These are phyloP conservation scores for Cercophora newfieldiana DNA, from an alignment of 495 filamentous ascomycete species.

Conservation along the genomic window DNA sequence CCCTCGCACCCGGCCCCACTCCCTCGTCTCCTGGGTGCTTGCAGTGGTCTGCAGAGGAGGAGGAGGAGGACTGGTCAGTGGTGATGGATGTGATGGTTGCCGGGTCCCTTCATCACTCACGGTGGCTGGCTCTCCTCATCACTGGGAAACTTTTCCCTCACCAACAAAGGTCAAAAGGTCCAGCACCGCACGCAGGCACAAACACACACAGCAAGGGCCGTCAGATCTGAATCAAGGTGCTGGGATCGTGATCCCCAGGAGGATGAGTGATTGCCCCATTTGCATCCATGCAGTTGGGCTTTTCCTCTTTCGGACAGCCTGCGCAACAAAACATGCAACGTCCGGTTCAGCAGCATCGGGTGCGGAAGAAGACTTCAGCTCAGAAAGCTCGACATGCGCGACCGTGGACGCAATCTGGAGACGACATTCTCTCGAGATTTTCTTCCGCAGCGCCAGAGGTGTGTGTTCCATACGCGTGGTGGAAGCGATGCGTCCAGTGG, in stretches of 20 bases:
- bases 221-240: background rate
- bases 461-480: no score
- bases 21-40: background rate
- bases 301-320: background rate
- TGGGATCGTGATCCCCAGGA: background rate
- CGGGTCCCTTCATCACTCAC: background rate
- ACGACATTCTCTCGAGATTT: no score
- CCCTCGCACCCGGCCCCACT: background rate
- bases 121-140: background rate
- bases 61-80: no score
- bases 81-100: background rate
- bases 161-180: background rate
- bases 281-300: background rate
- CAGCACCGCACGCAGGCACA: no score
- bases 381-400: background rate
- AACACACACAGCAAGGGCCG: background rate
- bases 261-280: background rate
- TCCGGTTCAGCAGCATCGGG: background rate
- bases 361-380: background rate
- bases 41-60: background rate
- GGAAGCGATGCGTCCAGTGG: no score
- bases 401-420: background rate
- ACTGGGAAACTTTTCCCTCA: background rate
- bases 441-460: background rate
- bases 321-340: constrained; percentile 1